Evolutionary conservation across 2,329 filamentous ascomycete genomes (phyloP), one percentile per base, ranked within the genome.

Genomic region (Colletotrichum ledebouriae): DNA sequence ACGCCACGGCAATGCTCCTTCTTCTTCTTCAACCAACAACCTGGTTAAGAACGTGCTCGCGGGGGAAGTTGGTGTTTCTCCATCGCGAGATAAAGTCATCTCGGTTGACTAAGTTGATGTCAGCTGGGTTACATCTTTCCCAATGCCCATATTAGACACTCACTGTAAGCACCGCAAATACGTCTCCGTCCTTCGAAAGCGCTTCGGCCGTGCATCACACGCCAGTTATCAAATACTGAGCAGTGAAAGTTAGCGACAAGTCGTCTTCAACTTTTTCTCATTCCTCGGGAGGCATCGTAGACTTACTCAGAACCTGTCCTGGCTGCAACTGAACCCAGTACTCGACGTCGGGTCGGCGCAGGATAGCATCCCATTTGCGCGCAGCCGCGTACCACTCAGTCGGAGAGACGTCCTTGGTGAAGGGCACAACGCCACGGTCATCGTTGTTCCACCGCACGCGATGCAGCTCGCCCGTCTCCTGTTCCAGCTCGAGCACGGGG

Each of bases 141-240:
- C 10, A 0, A 0, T 47, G 25, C 25, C 10, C 1, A 29, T n/a
- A 29, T 3, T 12, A 4, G 7, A 29, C n/a, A 88, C 91, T 85
- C 82, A 94, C 93, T 91, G 75, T 98, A 98, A 10, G 88, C 95
- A 68, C 96, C 96, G 78, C 94, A 98, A 75, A 99, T 92, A 72
- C 94, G 89, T 72, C 96, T 85, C 75, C 92, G 89, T 1, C 96
- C 96, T 6, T 90, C 91, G 75, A 98, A 99, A 0, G 88, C 88
- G 59, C 90, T 90, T 73, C 96, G 85, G 1, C 95, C 96, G 78
- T 99, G 96, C 73, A 98, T 81, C 39, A 98, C 92, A 67, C 96
- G 87, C 94, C 95, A 98, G 76, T 99, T 98, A 77, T 99, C 93
- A 78, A 99, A 98, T 53, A 98, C 92, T 92, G 42, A 9, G n/a